These are phyloP conservation scores for Neurospora intermedia DNA, from an alignment of 495 filamentous ascomycete genomes.

Conservation along the genomic window DNA sequence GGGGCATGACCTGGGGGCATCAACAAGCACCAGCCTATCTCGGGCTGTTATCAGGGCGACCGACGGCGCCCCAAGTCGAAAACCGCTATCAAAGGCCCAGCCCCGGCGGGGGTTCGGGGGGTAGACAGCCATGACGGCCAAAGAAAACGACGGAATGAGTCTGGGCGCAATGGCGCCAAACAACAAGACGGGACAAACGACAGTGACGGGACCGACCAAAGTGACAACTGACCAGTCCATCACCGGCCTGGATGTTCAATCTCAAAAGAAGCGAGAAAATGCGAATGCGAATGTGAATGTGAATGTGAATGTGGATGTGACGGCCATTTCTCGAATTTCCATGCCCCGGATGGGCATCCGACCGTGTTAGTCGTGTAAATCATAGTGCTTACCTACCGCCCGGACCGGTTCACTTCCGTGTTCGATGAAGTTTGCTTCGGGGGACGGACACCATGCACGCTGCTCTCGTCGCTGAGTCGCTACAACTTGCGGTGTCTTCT, in stretches of 20 bases:
- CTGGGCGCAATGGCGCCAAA: not conserved
- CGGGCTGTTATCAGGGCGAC: not conserved
- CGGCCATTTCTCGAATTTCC: slow-evolving; percentile 6
- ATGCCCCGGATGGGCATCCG: slow-evolving; percentile 14
- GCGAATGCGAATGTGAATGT: not conserved
- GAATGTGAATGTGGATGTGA: not conserved
- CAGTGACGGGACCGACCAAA: not conserved
- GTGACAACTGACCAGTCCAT: not conserved
- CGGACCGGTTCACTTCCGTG: not conserved
- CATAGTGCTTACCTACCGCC: not conserved
- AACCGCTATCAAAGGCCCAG: not conserved
- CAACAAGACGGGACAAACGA: not conserved
- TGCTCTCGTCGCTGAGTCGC: not conserved
- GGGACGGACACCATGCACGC: not conserved
- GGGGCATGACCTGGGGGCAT: not conserved
- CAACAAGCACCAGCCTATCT: not conserved
- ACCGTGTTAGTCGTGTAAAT: not conserved
- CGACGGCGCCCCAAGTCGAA: not conserved
- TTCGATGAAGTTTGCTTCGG: not conserved
- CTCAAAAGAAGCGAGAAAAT: not conserved
- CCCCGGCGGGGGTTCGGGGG: not conserved
- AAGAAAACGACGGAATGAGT: not conserved
- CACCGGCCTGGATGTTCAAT: not conserved
- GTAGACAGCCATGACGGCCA: not conserved
- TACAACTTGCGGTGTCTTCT: slow-evolving; percentile 20